Evolutionary conservation across 1,284 basidiomycete species (phyloP).

Genomic region (Exsudoporus floridanus): DNA sequence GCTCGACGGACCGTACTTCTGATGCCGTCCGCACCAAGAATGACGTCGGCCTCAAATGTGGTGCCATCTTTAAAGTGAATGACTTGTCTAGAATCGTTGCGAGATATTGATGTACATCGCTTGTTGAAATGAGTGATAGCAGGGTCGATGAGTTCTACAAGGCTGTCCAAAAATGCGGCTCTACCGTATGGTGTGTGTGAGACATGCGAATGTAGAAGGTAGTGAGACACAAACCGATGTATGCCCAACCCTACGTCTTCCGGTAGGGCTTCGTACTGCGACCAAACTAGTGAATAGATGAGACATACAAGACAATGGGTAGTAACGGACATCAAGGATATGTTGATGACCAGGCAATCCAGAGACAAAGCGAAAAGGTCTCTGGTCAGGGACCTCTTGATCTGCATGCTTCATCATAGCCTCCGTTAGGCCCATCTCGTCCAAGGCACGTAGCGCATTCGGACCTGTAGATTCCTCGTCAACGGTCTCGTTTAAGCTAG

Average conservation of each 20-base stretch:
- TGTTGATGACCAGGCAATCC: constrained; percentile 43
- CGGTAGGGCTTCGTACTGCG: constrained; percentile 39
- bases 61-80: constrained; percentile 50
- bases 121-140: constrained; percentile 49
- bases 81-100: constrained; percentile 22
- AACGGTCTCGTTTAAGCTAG: background rate
- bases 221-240: constrained; percentile 37
- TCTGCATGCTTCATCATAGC: constrained; percentile 40
- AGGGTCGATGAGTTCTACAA: constrained; percentile 47
- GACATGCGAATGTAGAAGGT: background rate
- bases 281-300: constrained; percentile 1
- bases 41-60: constrained; percentile 47
- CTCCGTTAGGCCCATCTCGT: constrained; percentile 45
- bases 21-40: constrained; percentile 57
- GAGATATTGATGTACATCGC: constrained; percentile 44
- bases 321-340: constrained; percentile 46
- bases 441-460: constrained; percentile 49
- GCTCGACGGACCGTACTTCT: constrained; percentile 45
- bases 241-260: constrained; percentile 43
- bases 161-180: constrained; percentile 48
- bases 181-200: constrained; percentile 26
- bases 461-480: constrained; percentile 38
- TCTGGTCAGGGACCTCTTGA: constrained; percentile 32
- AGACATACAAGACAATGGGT: background rate
- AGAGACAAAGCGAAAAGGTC: constrained; percentile 44